Percentiles rank a stretch among this genome's conserved stretches.
These are phyloP conservation scores for Coemansia sp. DNA, from an alignment of 192 early-diverging fungal genomes.

Conservation along the genomic window DNA sequence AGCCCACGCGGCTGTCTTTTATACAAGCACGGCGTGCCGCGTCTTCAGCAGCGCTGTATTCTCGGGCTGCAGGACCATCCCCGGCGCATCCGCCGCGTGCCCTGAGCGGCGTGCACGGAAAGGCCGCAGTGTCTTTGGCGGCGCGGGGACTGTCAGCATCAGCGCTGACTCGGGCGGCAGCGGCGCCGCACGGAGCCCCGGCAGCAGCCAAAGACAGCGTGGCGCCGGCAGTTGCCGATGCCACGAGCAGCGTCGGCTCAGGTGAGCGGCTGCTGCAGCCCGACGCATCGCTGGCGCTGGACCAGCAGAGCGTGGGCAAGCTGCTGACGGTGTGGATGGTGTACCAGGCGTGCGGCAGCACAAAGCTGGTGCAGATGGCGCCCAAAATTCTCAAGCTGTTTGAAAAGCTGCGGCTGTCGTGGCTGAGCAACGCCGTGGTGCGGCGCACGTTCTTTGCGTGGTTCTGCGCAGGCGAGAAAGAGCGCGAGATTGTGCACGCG, in stretches of 20 bases:
- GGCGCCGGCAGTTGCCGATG: slow-evolving; percentile 3
- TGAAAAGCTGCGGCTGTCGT: slow-evolving; percentile 34
- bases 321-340: slow-evolving; percentile 41
- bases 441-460: slow-evolving; percentile 89
- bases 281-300: slow-evolving; percentile 40
- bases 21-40: slow-evolving; percentile 14
- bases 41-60: slow-evolving; percentile 19
- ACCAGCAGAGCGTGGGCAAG: slow-evolving; percentile 35
- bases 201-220: slow-evolving; percentile 3
- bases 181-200: slow-evolving; percentile 9
- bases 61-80: slow-evolving; percentile 25
- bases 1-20: slow-evolving; percentile 28
- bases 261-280: slow-evolving; percentile 30
- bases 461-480: slow-evolving; percentile 77
- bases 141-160: slow-evolving; percentile 22
- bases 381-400: slow-evolving; percentile 28
- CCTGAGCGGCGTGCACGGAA: slow-evolving; percentile 4
- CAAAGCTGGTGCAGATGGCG: slow-evolving; percentile 36
- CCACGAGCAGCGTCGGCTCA: neutral
- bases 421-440: slow-evolving; percentile 65
- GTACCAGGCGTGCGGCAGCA: slow-evolving; percentile 38
- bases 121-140: slow-evolving; percentile 22
- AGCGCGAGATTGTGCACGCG: slow-evolving; percentile 76
- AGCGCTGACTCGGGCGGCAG: slow-evolving; percentile 8
- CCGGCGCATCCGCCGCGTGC: slow-evolving; percentile 22